Base-by-base conservation (phyloP, 129 eudicot species). In the Flaveria ramosissima region DNA sequence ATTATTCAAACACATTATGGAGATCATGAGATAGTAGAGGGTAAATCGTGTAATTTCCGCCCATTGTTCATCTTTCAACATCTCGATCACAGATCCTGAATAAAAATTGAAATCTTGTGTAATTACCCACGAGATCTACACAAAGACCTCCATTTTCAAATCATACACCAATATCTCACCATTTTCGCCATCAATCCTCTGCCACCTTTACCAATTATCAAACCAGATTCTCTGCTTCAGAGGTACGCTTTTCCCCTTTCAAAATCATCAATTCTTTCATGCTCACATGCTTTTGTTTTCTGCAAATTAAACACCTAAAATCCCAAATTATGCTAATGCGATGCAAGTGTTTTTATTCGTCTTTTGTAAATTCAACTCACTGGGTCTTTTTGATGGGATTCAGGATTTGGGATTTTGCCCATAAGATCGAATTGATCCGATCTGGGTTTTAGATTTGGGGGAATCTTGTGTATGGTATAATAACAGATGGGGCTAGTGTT, bases 401-500 rank as follows among this genome's bases (percentile, higher is more conserved):
- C 66, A 68, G 45, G 73, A 63, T 73, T 70, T 17, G 70, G 55
- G 66, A 50, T 77, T 76, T 62, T 77, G 68, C 78, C 23, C 48
- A 62, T 67, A 23, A 55, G 48, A 19, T 26, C 16, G 80, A 30
- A 64, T 10, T 19, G 83, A 81, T 80, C 87, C 77, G 94, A 89
- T 83, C 86, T 85, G 71, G 27, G 64, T 51, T 68, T 66, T 68
- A 26, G 64, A 39, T 42, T 62, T 53, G 63, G 39, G 23, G 73
- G 50, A 67, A 46, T 45, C 41, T 63, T 17, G 45, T 61, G 15
- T 50, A 78, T 43, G 68, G 52, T 70, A 46, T 47, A 78, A 64
- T 80, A 81, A 45, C 13, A 0, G 65, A 95, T 95, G 99, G 99
- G 99, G 53, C 75, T 95, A 53, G 91, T 86, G 80, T 95, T 95